phyloP scores from a whole-genome alignment of 2,329 filamentous ascomycete genomes.

The Alternaria incomplexa region DNA sequence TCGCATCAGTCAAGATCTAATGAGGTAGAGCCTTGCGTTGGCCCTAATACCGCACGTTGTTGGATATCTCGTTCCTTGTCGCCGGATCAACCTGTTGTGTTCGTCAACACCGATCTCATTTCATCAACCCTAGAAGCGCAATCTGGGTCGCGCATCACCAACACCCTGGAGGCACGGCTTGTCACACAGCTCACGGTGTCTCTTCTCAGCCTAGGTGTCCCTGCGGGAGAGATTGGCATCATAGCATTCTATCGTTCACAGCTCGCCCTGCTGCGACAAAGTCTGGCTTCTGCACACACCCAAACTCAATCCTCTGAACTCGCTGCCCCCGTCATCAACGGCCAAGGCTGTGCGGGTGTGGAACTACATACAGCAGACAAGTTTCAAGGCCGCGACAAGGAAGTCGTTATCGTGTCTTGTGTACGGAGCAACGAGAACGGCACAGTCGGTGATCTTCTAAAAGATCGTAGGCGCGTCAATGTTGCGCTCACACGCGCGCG shows the following conservation, averaged over 20 bases:
- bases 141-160: conserved; percentile 81
- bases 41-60: conserved; percentile 60
- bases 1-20: conserved; percentile 16
- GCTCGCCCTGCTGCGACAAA: conserved; percentile 79
- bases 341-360: conserved; percentile 54
- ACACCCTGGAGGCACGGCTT: conserved; percentile 79
- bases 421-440: conserved; percentile 85
- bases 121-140: conserved; percentile 70
- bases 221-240: conserved; percentile 80
- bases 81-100: conserved; percentile 76
- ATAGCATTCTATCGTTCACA: conserved; percentile 98
- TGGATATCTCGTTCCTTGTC: conserved; percentile 78
- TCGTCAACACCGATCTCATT: conserved; percentile 87
- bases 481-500: conserved; percentile 93
- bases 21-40: conserved; percentile 55
- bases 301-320: conserved; percentile 54
- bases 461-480: conserved; percentile 92
- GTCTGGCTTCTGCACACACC: conserved; percentile 62
- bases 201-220: conserved; percentile 76
- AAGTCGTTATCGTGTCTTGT: conserved; percentile 84
- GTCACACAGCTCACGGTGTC: conserved; percentile 80
- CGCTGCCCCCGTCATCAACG: conserved; percentile 18
- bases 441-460: conserved; percentile 86
- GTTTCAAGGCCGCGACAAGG: conserved; percentile 96
- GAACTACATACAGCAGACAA: conserved; percentile 98